Conservation (phyloP, 2,329 filamentous ascomycete genomes). For the Colletotrichum falcatum region DNA sequence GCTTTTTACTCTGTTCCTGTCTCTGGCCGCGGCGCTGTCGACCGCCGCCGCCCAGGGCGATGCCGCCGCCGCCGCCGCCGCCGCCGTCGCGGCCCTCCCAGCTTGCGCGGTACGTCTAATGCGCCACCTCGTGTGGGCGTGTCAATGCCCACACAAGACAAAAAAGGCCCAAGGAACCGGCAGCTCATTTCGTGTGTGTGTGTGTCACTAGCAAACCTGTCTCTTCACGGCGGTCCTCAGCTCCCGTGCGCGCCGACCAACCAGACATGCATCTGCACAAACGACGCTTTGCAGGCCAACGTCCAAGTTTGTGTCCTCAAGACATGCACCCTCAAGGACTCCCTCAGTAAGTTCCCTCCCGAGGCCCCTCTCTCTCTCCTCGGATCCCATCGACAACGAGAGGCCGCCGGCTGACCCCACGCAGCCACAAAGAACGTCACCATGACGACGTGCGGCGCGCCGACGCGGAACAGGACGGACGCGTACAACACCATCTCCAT, state of each 20-base stretch:
- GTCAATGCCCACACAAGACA: too few species aligned
- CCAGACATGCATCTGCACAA: constrained; percentile 49
- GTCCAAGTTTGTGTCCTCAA: constrained; percentile 47
- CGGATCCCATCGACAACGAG: background rate
- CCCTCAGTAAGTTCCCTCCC: constrained; percentile 46
- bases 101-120: constrained; percentile 49
- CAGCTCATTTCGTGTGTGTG: background rate
- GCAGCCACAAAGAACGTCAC: constrained; percentile 42
- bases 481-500: constrained; percentile 51
- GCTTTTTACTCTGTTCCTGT: constrained; percentile 29
- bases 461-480: constrained; percentile 48
- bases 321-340: constrained; percentile 49
- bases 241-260: constrained; percentile 47
- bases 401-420: constrained; percentile 3
- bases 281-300: constrained; percentile 44
- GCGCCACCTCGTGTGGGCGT: too few species aligned
- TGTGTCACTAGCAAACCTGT: constrained; percentile 45
- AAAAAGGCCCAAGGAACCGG: background rate
- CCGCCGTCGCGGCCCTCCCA: too few species aligned
- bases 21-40: constrained; percentile 28
- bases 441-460: constrained; percentile 46
- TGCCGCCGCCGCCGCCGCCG: constrained; percentile 38
- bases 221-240: constrained; percentile 43
- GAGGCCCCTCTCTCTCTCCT: background rate
- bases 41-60: constrained; percentile 30